Conservation (phyloP, 2,329 filamentous ascomycete species). For the Parascedosporium putredinis region DNA sequence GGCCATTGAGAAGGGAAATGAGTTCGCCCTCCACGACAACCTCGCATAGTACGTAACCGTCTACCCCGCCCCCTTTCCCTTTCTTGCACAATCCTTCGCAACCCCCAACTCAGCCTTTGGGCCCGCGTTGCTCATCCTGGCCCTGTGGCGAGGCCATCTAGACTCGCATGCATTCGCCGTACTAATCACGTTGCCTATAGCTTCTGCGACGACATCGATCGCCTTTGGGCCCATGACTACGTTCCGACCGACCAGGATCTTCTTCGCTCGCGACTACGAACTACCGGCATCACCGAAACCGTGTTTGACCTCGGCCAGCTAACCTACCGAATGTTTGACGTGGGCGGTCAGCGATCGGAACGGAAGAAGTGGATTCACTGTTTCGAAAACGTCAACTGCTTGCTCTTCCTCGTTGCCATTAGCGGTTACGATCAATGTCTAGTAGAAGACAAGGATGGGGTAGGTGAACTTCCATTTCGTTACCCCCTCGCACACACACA, state of each 20-base stretch:
- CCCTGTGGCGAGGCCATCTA: too few relatives aligned
- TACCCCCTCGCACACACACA: not conserved
- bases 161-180: not conserved
- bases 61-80: not conserved
- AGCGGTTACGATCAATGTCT: constrained; percentile 95
- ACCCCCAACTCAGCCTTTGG: too few relatives aligned
- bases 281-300: constrained; percentile 92
- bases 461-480: too few relatives aligned
- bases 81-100: too few relatives aligned
- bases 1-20: constrained; percentile 88
- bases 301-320: constrained; percentile 85
- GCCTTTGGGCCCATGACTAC: constrained; percentile 67
- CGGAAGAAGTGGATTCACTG: constrained; percentile 98
- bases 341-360: constrained; percentile 83
- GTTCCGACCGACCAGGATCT: constrained; percentile 91
- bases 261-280: constrained; percentile 77
- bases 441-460: constrained; percentile 91
- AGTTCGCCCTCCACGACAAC: constrained; percentile 94
- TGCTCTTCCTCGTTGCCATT: constrained; percentile 89
- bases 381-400: constrained; percentile 86
- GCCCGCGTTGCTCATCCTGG: too few relatives aligned
- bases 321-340: constrained; percentile 95
- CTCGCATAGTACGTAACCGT: constrained; percentile 72
- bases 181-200: constrained; percentile 31
- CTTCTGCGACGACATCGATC: constrained; percentile 72